Conservation (phyloP, 768 basidiomycete genomes). For the Psilocybe azurescens region DNA sequence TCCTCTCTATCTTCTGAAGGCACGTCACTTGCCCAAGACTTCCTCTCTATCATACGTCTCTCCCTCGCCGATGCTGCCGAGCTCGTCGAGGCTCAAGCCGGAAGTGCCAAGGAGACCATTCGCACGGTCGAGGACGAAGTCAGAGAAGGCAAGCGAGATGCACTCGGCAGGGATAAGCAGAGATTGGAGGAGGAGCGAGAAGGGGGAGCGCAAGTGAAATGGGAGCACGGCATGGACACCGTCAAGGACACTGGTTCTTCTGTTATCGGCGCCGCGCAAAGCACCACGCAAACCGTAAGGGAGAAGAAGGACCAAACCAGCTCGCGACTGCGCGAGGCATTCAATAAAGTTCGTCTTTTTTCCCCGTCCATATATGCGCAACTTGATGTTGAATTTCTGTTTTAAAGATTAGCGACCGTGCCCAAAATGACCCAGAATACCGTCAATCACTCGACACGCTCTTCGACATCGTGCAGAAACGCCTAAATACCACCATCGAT, state of each 20-base stretch:
- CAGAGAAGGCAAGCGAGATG: conserved; percentile 62
- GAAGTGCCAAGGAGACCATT: conserved; percentile 54
- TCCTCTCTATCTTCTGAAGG: conserved; percentile 58
- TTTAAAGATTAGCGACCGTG: conserved; percentile 64
- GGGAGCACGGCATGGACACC: conserved; percentile 72
- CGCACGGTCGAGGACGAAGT: conserved; percentile 63
- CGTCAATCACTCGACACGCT: conserved; percentile 60
- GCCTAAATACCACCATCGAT: conserved; percentile 57
- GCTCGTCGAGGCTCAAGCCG: conserved; percentile 56
- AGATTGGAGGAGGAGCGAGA: conserved; percentile 56
- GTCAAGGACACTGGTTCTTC: conserved; percentile 61
- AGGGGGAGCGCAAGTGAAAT: conserved; percentile 55
- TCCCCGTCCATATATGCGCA: not conserved
- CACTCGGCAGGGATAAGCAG: conserved; percentile 57
- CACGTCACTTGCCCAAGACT: conserved; percentile 58
- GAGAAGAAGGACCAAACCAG: conserved; percentile 51
- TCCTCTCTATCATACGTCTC: conserved; percentile 67
- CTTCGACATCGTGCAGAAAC: conserved; percentile 61
- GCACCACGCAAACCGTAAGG: conserved; percentile 43
- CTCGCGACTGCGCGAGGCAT: conserved; percentile 52
- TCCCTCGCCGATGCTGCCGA: conserved; percentile 73
- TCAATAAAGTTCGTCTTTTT: conserved; percentile 47
- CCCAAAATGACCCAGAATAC: conserved; percentile 65
- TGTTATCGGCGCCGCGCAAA: conserved; percentile 60
- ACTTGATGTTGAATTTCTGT: not conserved